Evolutionary conservation across 1,284 basidiomycete species (phyloP), one percentile per base, ranked within the genome.

Genomic region (Microstroma glucosiphilum): DNA sequence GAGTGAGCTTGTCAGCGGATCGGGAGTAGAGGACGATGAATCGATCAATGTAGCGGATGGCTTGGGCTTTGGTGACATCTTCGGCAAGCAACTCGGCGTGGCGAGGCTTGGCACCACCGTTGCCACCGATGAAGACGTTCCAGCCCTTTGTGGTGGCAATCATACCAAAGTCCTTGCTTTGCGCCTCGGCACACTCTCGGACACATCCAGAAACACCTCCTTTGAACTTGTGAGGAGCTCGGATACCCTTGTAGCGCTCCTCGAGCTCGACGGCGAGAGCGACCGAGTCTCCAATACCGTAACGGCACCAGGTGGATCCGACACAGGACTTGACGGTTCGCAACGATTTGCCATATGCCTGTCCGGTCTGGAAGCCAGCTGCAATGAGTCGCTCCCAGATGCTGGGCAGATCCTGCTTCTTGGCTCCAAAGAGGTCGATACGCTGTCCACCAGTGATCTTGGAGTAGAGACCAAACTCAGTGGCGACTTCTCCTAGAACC

Each of bases 291-390:
- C 88, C 87, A 13, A 89, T 82, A 9, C 88, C 88, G 69, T 85
- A 89, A 12, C 88, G 84, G 73, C 89, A 90, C 88, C 88, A 87
- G 17, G 82, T 83, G 8, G 82, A 83, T 13, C 85, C 84, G 53
- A 85, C 81, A 64, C 86, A 86, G 0, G 83, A 83, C 79, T 87
- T 86, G 66, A 86, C 84, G 0, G 85, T 85, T 30, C 85, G 83
- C 71, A 80, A 81, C 40, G 73, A 79, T 72, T 85, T 85, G 65
- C 87, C 88, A 76, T 89, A 90, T 0, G 86, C 88, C 70, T 89
- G 88, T 2, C 88, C 88, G 40, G 86, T 87, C 78, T 89, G 87
- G 70, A 89, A 88, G 13, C 88, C 88, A 2, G 85, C 87, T 12
- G 82, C 80, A 62, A 85, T 82, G 1, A 89, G 83, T 68, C 85